These are phyloP conservation scores for Leucogyrophana mollusca DNA, from an alignment of 768 basidiomycete genomes.

Conservation along the genomic window DNA sequence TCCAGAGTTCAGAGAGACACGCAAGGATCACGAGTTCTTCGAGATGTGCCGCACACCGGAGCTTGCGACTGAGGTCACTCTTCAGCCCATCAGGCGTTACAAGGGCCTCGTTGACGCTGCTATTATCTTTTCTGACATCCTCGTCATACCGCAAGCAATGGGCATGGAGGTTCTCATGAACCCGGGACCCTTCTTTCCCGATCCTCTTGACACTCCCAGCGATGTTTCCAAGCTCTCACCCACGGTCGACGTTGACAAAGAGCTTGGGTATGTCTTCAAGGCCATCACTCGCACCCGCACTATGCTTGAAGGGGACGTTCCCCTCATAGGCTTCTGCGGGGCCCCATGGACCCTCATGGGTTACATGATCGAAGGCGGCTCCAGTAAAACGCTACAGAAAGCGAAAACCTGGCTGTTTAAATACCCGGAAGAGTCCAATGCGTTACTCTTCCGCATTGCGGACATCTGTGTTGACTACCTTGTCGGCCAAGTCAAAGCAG, in stretches of 20 bases:
- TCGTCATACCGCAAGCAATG: conserved; percentile 97
- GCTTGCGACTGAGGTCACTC: conserved; percentile 84
- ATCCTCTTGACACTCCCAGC: conserved; percentile 75
- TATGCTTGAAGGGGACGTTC: conserved; percentile 83
- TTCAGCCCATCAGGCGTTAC: conserved; percentile 93
- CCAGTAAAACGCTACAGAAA: conserved; percentile 86
- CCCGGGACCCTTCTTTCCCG: conserved; percentile 85
- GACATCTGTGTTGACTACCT: conserved; percentile 87
- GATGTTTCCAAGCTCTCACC: conserved; percentile 63
- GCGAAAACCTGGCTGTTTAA: conserved; percentile 94
- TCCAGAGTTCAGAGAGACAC: conserved; percentile 85
- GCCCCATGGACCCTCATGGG: conserved; percentile 98
- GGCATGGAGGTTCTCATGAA: conserved; percentile 96
- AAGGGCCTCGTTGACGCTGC: conserved; percentile 86
- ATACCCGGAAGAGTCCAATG: conserved; percentile 80
- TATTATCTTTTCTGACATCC: conserved; percentile 98
- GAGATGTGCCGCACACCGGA: conserved; percentile 91
- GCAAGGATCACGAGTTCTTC: conserved; percentile 89
- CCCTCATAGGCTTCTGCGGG: conserved; percentile 95
- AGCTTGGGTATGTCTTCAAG: conserved; percentile 88
- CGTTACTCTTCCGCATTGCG: conserved; percentile 77
- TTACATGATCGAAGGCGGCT: conserved; percentile 98
- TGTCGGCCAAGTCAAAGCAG: conserved; percentile 91
- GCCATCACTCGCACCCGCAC: conserved; percentile 86
- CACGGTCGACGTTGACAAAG: conserved; percentile 75